These are phyloP conservation scores for Chamaenerion angustifolium DNA, from an alignment of 345 rosid species.

Conservation along the genomic window DNA sequence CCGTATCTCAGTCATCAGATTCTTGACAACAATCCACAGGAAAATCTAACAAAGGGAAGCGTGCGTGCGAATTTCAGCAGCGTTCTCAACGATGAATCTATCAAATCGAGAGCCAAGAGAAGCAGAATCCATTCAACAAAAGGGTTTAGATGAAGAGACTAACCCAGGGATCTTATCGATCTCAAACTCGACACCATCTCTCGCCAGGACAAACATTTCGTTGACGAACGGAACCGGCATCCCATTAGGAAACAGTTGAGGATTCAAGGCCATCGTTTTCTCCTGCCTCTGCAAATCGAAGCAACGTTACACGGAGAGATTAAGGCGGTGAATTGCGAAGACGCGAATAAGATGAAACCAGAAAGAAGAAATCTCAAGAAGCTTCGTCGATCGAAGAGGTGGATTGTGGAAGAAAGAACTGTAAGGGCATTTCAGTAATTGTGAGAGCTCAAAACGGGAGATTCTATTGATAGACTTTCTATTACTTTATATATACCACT, in stretches of 20 bases:
- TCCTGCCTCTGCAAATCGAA: not conserved
- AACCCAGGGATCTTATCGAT: conserved; percentile 87
- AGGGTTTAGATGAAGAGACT: not conserved
- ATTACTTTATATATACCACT: no score
- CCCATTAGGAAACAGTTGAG: conserved; percentile 64
- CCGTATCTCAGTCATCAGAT: no score
- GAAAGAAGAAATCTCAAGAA: conserved; percentile 1
- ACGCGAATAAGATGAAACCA: not conserved
- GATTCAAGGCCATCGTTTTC: conserved; percentile 67
- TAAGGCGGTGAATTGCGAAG: not conserved
- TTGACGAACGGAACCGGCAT: conserved; percentile 71
- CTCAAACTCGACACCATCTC: conserved; percentile 88
- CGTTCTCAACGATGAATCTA: no score
- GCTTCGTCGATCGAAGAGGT: not conserved
- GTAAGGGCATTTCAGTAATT: no score
- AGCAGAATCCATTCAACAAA: not conserved
- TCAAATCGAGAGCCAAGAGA: not conserved
- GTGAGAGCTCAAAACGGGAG: no score
- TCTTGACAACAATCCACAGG: no score
- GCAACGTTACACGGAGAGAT: not conserved
- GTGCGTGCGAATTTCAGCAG: no score
- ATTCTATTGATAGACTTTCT: no score
- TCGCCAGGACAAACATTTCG: conserved; percentile 65
- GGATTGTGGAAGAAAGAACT: no score
- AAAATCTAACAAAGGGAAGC: no score